These are phyloP conservation scores for Lagenidium sp. DNA, from an alignment of 352 stramenopile species.

Conservation along the genomic window DNA sequence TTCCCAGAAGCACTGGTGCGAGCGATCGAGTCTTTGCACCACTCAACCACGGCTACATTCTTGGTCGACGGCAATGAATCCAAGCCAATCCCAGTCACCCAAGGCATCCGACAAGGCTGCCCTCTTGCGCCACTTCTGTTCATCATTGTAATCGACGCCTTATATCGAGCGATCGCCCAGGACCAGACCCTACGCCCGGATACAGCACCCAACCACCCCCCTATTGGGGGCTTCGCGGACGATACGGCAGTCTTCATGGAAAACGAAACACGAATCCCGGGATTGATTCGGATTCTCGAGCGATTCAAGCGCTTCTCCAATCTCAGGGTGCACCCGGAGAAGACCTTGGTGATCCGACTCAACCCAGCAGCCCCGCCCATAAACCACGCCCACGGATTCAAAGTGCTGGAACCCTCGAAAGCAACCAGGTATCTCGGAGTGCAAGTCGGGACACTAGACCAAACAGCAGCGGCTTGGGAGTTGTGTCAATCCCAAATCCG, in stretches of 20 bases:
- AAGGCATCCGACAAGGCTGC: constrained; percentile 8
- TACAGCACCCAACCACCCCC: background rate
- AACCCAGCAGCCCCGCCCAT: background rate
- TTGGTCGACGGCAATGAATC: constrained; percentile 3
- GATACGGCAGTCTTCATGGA: constrained; percentile 5
- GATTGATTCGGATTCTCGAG: background rate
- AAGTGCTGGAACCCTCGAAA: background rate
- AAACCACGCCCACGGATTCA: background rate
- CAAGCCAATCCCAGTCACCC: background rate
- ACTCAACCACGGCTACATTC: background rate
- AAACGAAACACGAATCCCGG: background rate
- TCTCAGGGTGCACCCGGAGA: background rate
- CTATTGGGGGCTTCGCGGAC: constrained; percentile 2
- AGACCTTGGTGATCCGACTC: constrained; percentile 3
- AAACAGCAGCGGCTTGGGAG: background rate
- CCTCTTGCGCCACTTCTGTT: constrained; percentile 8
- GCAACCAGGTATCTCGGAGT: constrained; percentile 3
- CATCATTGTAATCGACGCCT: constrained; percentile 7
- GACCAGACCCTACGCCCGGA: background rate
- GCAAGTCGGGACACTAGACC: background rate
- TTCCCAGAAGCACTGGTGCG: background rate
- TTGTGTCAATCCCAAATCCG: background rate
- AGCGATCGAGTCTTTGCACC: background rate
- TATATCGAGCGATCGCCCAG: background rate
- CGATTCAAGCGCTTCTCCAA: background rate